phyloP scores from a whole-genome alignment of 441 rosid genomes.

The Rhodomyrtus psidioides region DNA sequence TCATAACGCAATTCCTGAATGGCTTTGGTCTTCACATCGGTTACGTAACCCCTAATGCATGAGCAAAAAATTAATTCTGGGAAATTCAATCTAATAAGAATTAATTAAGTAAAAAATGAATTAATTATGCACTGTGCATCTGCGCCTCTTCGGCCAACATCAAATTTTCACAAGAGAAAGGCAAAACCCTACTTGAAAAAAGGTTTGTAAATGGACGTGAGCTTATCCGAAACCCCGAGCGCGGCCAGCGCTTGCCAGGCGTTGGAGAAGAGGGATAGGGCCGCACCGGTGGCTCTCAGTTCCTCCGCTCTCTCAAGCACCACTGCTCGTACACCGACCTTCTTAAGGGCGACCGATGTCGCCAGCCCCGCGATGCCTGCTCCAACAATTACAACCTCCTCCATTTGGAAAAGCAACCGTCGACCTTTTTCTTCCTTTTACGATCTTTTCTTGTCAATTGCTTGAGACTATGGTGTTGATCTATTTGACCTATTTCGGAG shows the following conservation, averaged over 20 bases:
- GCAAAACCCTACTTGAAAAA: background rate
- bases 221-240: conserved; percentile 35
- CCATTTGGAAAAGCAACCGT: background rate
- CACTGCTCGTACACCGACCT: conserved; percentile 24
- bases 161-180: background rate
- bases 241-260: conserved; percentile 41
- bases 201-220: conserved; percentile 17
- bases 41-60: background rate
- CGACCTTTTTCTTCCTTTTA: too few species aligned
- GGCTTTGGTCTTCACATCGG: background rate
- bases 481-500: too few species aligned
- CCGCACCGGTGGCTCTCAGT: conserved; percentile 26
- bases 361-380: conserved; percentile 38
- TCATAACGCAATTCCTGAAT: background rate
- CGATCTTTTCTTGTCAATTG: too few species aligned
- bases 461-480: too few species aligned
- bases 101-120: too few species aligned
- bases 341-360: conserved; percentile 26
- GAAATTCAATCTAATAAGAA: background rate
- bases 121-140: background rate
- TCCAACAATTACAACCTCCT: conserved; percentile 31
- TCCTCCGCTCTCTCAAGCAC: conserved; percentile 22
- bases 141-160: background rate
- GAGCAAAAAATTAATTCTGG: too few species aligned
- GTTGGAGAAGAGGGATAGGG: conserved; percentile 20